phyloP scores from a whole-genome alignment of 495 filamentous ascomycete species.

The Lasiosphaeris hirsuta region DNA sequence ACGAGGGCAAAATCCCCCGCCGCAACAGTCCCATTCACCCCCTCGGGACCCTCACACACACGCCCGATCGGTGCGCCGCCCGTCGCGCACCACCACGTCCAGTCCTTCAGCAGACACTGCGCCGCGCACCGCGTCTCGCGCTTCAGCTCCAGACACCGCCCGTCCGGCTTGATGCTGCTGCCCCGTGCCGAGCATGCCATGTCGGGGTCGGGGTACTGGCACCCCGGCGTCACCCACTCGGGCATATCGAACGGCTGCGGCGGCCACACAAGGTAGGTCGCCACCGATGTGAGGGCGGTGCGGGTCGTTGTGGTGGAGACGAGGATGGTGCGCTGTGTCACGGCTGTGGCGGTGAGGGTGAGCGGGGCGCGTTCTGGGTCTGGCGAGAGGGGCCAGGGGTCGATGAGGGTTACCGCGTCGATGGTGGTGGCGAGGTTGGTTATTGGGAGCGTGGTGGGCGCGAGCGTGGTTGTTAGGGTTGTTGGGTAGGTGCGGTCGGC shows the following conservation, averaged over 20 bases:
- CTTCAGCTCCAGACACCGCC: conserved; percentile 6
- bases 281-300: neutral
- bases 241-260: conserved; percentile 19
- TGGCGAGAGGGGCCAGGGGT: conserved; percentile 20
- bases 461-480: conserved; percentile 12
- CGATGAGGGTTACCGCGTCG: conserved; percentile 19
- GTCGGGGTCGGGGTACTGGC: conserved; percentile 25
- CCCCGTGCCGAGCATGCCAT: conserved; percentile 6
- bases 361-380: conserved; percentile 13
- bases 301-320: neutral
- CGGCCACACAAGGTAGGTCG: conserved; percentile 14
- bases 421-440: conserved; percentile 8
- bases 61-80: conserved; percentile 40
- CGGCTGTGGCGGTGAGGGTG: conserved; percentile 8
- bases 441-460: neutral
- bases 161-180: conserved; percentile 18
- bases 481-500: conserved; percentile 22
- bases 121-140: conserved; percentile 16
- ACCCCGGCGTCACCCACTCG: conserved; percentile 28
- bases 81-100: conserved; percentile 20
- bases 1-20: conserved; percentile 6
- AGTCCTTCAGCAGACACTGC: conserved; percentile 23
- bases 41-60: conserved; percentile 39
- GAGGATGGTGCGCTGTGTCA: conserved; percentile 12
- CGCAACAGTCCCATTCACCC: neutral